These are phyloP conservation scores for Pseudogymnoascus sp. DNA, from an alignment of 2,329 filamentous ascomycete species.

Conservation along the genomic window DNA sequence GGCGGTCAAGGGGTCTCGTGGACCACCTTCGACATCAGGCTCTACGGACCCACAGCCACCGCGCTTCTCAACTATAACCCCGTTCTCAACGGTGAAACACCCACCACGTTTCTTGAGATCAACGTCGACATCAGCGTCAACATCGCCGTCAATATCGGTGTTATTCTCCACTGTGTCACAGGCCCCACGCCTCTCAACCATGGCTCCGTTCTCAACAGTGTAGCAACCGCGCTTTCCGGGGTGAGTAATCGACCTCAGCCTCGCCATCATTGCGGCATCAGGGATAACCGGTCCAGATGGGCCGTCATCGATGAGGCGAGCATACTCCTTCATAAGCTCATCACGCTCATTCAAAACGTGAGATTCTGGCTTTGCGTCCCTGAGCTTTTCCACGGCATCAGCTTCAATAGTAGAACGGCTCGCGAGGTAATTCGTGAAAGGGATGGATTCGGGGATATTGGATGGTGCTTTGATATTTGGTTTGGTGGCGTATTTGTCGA, in stretches of 20 bases:
- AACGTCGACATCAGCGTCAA: background rate
- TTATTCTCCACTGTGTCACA: background rate
- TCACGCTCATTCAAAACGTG: background rate
- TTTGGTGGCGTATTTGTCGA: background rate
- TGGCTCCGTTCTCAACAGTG: background rate
- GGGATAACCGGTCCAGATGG: background rate
- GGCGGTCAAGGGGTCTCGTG: too few relatives aligned
- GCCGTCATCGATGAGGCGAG: background rate
- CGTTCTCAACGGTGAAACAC: background rate
- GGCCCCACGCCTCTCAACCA: background rate
- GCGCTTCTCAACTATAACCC: background rate
- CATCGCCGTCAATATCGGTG: background rate
- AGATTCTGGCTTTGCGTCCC: background rate
- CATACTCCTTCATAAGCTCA: background rate
- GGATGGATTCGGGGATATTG: background rate
- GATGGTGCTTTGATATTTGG: background rate
- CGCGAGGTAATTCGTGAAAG: background rate
- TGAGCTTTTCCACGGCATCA: background rate
- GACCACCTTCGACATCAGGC: background rate
- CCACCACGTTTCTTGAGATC: background rate
- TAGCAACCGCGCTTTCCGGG: background rate
- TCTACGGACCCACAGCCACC: background rate
- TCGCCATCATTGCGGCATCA: background rate
- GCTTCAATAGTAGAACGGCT: background rate
- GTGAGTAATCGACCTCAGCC: background rate